phyloP scores from a whole-genome alignment of 345 rosid genomes.

The Citrus sp. region DNA sequence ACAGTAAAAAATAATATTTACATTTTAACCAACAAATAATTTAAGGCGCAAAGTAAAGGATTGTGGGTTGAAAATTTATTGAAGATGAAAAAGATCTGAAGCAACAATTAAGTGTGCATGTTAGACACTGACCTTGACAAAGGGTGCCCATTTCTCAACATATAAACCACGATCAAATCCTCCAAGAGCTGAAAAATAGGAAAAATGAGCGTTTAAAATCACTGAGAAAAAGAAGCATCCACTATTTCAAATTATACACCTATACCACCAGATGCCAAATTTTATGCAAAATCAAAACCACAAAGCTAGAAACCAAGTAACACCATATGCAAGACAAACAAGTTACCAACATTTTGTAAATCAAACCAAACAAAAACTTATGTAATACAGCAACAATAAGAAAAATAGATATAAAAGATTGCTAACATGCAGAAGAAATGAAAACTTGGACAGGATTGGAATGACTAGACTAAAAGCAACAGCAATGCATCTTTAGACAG shows the following conservation, averaged over 20 bases:
- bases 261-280: background rate
- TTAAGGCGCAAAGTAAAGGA: background rate
- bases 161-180: constrained; percentile 73
- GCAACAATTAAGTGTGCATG: background rate
- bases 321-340: background rate
- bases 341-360: background rate
- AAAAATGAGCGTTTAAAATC: background rate
- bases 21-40: background rate
- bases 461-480: background rate
- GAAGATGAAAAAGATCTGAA: background rate
- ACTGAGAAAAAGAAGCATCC: background rate
- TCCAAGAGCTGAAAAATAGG: constrained; percentile 65
- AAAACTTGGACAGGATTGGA: background rate
- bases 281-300: background rate
- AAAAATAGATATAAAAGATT: background rate
- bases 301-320: background rate
- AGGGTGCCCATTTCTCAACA: constrained; percentile 96
- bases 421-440: background rate
- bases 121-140: constrained; percentile 56
- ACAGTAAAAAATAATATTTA: background rate
- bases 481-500: background rate
- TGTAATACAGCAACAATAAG: background rate
- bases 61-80: background rate
- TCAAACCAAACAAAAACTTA: constrained; percentile 3
- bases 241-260: background rate